Percentiles rank a stretch among this genome's conserved stretches.
phyloP scores from a whole-genome alignment of 257 asterid genomes.

The Solanum medicagineum region DNA sequence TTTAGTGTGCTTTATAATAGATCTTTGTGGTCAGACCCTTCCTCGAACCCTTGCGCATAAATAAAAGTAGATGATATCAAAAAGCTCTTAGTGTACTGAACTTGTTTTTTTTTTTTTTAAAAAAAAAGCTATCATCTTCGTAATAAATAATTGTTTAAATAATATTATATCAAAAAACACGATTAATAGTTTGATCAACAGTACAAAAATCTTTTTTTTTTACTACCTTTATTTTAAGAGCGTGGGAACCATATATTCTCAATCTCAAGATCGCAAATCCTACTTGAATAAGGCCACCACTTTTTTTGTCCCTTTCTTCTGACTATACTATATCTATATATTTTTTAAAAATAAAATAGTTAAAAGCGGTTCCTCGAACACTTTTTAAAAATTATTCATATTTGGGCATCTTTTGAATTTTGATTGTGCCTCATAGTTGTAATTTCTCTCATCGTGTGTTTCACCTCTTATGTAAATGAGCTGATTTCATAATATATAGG shows the following conservation, averaged over 20 bases:
- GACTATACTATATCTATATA: background rate
- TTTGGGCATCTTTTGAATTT: background rate
- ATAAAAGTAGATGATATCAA: too few relatives aligned
- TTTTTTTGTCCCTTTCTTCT: background rate
- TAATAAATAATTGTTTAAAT: background rate
- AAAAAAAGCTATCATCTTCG: background rate
- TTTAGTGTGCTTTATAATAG: too few relatives aligned
- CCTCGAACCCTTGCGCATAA: too few relatives aligned
- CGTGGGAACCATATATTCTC: background rate
- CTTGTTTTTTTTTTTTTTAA: too few relatives aligned
- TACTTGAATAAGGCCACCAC: background rate
- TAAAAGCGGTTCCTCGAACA: background rate
- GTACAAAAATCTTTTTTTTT: background rate
- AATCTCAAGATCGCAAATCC: background rate
- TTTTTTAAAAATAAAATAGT: background rate
- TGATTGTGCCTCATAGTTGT: background rate
- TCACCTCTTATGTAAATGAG: background rate
- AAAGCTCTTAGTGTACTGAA: too few relatives aligned
- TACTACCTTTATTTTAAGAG: background rate
- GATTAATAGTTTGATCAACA: background rate
- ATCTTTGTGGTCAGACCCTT: too few relatives aligned
- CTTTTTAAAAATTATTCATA: background rate
- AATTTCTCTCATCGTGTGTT: background rate
- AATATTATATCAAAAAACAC: background rate
- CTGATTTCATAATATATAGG: too few relatives aligned